Percentiles rank a stretch among this genome's conserved stretches.
Conservation (phyloP, 306 rosid genomes). For the Leucaena leucocephala region DNA sequence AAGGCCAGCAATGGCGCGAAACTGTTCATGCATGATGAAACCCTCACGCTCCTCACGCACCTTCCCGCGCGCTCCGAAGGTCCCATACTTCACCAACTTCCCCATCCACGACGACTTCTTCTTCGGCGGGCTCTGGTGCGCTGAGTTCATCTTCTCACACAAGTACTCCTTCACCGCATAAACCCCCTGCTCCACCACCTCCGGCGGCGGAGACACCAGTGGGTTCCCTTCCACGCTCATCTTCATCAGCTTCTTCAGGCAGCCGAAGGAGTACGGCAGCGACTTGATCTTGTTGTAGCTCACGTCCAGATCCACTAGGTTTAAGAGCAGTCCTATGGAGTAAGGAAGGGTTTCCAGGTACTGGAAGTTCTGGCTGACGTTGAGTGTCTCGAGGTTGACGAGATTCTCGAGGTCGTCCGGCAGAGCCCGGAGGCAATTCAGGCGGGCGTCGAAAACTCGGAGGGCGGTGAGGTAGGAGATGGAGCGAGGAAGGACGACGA, state of each 20-base stretch:
- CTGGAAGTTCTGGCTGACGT: slow-evolving; percentile 93
- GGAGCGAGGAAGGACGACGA: slow-evolving; percentile 63
- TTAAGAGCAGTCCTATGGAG: slow-evolving; percentile 80
- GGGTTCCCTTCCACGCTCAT: slow-evolving; percentile 84
- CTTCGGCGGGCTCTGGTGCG: slow-evolving; percentile 39
- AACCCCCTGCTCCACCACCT: slow-evolving; percentile 68
- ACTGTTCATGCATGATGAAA: slow-evolving; percentile 45
- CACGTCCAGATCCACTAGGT: slow-evolving; percentile 74
- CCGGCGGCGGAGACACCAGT: slow-evolving; percentile 63
- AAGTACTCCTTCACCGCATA: slow-evolving; percentile 70
- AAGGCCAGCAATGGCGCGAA: slow-evolving; percentile 67
- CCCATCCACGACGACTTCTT: slow-evolving; percentile 71
- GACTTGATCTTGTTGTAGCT: slow-evolving; percentile 75
- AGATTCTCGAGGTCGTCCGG: slow-evolving; percentile 85
- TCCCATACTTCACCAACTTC: slow-evolving; percentile 59
- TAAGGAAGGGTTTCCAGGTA: slow-evolving; percentile 68
- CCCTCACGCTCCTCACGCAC: slow-evolving; percentile 37
- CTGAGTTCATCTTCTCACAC: slow-evolving; percentile 58
- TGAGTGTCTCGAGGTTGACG: slow-evolving; percentile 70
- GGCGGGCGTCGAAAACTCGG: slow-evolving; percentile 68
- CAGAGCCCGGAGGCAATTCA: slow-evolving; percentile 74
- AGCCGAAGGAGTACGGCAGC: slow-evolving; percentile 77
- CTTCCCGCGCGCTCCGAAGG: slow-evolving; percentile 46
- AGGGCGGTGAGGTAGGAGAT: slow-evolving; percentile 67
- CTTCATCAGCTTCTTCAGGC: slow-evolving; percentile 69